These are phyloP conservation scores for Melanogaster broomeanus DNA, from an alignment of 768 basidiomycete genomes.

Conservation along the genomic window DNA sequence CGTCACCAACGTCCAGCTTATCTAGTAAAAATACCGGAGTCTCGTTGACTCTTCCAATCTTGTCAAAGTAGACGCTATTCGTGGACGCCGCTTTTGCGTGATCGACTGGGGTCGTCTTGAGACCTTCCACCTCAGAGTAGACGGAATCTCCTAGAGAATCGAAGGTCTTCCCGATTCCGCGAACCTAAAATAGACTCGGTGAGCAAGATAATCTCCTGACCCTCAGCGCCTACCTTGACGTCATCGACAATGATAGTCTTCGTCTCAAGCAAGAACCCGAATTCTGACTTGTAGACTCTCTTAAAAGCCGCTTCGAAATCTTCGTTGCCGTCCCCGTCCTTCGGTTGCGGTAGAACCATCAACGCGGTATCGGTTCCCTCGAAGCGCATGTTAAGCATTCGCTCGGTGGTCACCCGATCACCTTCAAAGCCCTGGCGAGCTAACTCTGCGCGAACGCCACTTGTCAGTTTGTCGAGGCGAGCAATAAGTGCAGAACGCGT, in stretches of 20 bases:
- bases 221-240: conserved; percentile 60
- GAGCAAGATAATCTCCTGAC: neutral
- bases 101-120: conserved; percentile 43
- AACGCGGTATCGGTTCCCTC: conserved; percentile 92
- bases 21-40: conserved; percentile 82
- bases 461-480: conserved; percentile 70
- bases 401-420: conserved; percentile 70
- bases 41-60: conserved; percentile 69
- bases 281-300: conserved; percentile 79
- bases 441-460: conserved; percentile 67
- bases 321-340: conserved; percentile 55
- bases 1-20: conserved; percentile 65
- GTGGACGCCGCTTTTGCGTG: conserved; percentile 49
- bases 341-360: conserved; percentile 69
- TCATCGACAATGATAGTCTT: conserved; percentile 89
- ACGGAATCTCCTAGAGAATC: conserved; percentile 79
- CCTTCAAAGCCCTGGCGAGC: conserved; percentile 78
- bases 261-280: conserved; percentile 87
- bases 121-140: conserved; percentile 65
- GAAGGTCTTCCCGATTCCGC: conserved; percentile 90
- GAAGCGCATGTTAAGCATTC: conserved; percentile 90
- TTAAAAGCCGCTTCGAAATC: conserved; percentile 84
- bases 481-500: conserved; percentile 55
- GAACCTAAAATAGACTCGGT: conserved; percentile 49
- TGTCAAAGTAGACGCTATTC: conserved; percentile 82